Conservation (phyloP, 305 asterid species). For the Caryopteris hybrid region DNA sequence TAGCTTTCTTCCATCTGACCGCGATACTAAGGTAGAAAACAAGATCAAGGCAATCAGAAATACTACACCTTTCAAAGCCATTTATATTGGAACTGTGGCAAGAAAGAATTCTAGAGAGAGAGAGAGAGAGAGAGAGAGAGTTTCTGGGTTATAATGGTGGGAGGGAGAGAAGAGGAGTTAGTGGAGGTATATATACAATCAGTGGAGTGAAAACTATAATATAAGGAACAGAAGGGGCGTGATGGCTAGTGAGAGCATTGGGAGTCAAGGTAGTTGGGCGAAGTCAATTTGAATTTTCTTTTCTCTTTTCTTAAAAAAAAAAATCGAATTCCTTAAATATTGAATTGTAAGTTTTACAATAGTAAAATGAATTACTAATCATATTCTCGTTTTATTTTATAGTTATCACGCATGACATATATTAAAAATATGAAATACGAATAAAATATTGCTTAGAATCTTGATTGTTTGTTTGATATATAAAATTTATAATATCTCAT, state of each 20-base stretch:
- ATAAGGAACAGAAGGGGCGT: slow-evolving; percentile 10
- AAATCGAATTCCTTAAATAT: too few species aligned
- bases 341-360: too few species aligned
- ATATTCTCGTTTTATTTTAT: too few species aligned
- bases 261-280: slow-evolving; percentile 16
- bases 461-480: too few species aligned
- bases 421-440: too few species aligned
- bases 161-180: slow-evolving; percentile 16
- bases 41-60: slow-evolving; percentile 12
- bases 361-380: too few species aligned
- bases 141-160: not conserved
- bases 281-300: slow-evolving; percentile 26
- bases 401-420: too few species aligned
- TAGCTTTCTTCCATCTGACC: slow-evolving; percentile 28
- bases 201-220: not conserved
- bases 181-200: slow-evolving; percentile 8
- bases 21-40: slow-evolving; percentile 5
- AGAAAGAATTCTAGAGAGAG: not conserved
- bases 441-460: too few species aligned
- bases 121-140: slow-evolving; percentile 3
- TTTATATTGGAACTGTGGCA: not conserved
- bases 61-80: slow-evolving; percentile 13
- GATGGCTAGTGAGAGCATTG: slow-evolving; percentile 12
- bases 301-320: not conserved
- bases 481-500: too few species aligned